Conservation (phyloP, 139 green algal genomes). For the Volvox africanus region DNA sequence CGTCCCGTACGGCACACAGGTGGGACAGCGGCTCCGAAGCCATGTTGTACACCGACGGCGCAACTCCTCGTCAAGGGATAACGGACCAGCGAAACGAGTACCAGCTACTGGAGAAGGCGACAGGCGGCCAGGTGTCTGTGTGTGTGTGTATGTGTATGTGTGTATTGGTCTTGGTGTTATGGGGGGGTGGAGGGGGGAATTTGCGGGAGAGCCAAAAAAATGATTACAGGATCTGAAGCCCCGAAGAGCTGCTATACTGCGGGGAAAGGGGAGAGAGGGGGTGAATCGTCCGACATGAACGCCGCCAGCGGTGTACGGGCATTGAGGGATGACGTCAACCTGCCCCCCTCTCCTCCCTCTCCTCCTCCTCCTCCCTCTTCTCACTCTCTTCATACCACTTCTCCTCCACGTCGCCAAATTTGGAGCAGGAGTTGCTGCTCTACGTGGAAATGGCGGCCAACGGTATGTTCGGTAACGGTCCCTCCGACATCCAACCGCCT, state of each 20-base stretch:
- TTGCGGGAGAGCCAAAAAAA: too few species aligned
- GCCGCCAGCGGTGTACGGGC: too few species aligned
- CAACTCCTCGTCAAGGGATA: slow-evolving; percentile 50
- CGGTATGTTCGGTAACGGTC: slow-evolving; percentile 48
- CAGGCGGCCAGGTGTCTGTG: slow-evolving; percentile 17
- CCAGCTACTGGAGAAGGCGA: slow-evolving; percentile 7
- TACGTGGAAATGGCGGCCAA: slow-evolving; percentile 60
- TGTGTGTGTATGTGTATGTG: too few species aligned
- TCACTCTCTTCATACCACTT: background rate
- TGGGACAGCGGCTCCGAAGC: slow-evolving; percentile 59
- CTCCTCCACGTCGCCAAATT: background rate
- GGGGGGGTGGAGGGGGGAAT: too few species aligned
- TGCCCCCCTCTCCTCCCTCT: background rate
- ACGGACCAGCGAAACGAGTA: slow-evolving; percentile 58
- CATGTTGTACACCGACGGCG: slow-evolving; percentile 52
- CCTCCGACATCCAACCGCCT: slow-evolving; percentile 30
- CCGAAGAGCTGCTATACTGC: too few species aligned
- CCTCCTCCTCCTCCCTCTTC: background rate
- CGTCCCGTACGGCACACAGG: background rate
- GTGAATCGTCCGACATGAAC: too few species aligned
- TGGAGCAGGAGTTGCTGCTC: slow-evolving; percentile 23
- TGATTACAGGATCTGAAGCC: too few species aligned
- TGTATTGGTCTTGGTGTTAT: too few species aligned
- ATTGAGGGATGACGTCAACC: background rate
- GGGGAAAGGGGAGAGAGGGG: too few species aligned